phyloP scores from a whole-genome alignment of 495 filamentous ascomycete genomes.

The Entonaema liquescens region DNA sequence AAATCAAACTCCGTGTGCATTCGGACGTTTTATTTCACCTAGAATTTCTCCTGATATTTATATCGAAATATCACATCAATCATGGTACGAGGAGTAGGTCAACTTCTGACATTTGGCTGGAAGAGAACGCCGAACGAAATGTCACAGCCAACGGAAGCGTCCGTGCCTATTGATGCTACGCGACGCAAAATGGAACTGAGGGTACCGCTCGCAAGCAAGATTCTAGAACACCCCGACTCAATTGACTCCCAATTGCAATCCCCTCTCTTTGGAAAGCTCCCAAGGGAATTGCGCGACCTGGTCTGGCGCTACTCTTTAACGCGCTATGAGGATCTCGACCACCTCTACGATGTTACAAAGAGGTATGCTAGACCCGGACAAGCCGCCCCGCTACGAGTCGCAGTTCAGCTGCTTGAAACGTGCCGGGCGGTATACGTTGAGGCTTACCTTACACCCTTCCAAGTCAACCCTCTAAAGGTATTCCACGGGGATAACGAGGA shows the following conservation, averaged over 20 bases:
- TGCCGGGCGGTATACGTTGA: constrained; percentile 45
- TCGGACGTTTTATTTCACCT: too few species aligned
- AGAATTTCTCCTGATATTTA: too few species aligned
- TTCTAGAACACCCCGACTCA: constrained; percentile 28
- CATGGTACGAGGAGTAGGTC: not conserved
- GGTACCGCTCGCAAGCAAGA: constrained; percentile 35
- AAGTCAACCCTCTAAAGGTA: constrained; percentile 39
- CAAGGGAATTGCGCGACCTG: constrained; percentile 39
- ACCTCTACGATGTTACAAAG: constrained; percentile 20
- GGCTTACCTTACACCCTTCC: constrained; percentile 41
- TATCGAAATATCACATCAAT: not conserved
- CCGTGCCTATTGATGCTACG: not conserved
- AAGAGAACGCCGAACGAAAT: not conserved
- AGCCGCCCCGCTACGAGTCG: constrained; percentile 34
- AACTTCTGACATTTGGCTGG: not conserved
- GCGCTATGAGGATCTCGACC: constrained; percentile 38
- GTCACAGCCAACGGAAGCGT: not conserved
- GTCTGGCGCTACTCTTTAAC: constrained; percentile 42
- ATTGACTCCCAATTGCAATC: constrained; percentile 28
- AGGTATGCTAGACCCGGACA: constrained; percentile 36
- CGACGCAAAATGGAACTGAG: constrained; percentile 6
- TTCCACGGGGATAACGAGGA: constrained; percentile 34
- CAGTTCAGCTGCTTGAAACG: constrained; percentile 31
- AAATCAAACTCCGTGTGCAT: too few species aligned
- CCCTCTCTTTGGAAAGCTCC: constrained; percentile 40